phyloP scores from a whole-genome alignment of 257 asterid genomes.

The Capsicum rhomboideum region DNA sequence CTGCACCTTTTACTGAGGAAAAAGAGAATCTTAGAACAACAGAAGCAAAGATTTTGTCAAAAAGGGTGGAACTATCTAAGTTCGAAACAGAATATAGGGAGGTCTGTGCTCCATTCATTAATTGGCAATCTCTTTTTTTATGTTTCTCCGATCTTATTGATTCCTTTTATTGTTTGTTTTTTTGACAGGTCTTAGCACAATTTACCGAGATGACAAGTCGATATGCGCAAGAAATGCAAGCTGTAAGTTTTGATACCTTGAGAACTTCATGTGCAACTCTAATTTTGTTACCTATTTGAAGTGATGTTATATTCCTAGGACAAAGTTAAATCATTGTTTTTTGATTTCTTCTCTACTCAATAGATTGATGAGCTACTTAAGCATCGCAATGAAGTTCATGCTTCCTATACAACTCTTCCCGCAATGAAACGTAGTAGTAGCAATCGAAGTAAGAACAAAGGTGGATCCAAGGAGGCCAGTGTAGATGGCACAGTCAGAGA shows the following conservation, averaged over 20 bases:
- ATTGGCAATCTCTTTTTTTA: not conserved
- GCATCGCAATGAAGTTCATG: conserved; percentile 74
- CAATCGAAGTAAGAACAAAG: conserved; percentile 55
- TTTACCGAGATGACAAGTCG: conserved; percentile 94
- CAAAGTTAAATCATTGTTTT: not conserved
- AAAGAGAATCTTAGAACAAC: conserved; percentile 72
- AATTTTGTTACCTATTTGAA: not conserved
- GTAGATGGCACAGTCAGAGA: conserved; percentile 49
- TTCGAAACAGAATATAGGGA: conserved; percentile 93
- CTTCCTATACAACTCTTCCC: conserved; percentile 61
- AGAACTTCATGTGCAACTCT: not conserved
- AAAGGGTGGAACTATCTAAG: conserved; percentile 83
- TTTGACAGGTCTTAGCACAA: conserved; percentile 75
- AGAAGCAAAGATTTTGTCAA: conserved; percentile 82
- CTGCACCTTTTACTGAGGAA: conserved; percentile 63
- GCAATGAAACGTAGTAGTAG: conserved; percentile 59
- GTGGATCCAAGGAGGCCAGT: conserved; percentile 36
- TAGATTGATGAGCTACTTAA: conserved; percentile 96
- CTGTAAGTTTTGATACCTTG: conserved; percentile 42
- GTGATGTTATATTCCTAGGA: not conserved
- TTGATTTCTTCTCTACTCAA: not conserved
- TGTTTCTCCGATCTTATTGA: conserved; percentile 5
- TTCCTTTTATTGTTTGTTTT: not conserved
- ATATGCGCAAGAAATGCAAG: conserved; percentile 91
- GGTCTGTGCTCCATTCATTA: conserved; percentile 29